phyloP scores from a whole-genome alignment of 208 protist species.

The Trypanosomatidae sp. region DNA sequence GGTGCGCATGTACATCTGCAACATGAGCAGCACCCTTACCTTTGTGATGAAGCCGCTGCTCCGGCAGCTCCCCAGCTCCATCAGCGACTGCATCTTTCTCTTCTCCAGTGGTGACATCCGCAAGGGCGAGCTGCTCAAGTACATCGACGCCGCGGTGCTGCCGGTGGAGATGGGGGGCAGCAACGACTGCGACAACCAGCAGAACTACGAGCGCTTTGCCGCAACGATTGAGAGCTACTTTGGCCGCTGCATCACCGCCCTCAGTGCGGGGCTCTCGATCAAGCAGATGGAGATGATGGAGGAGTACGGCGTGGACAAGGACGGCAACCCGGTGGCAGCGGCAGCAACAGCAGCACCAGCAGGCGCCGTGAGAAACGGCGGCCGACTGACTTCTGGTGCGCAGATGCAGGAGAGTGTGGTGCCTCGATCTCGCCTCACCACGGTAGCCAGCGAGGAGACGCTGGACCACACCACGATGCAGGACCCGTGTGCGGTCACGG shows the following conservation, averaged over 20 bases:
- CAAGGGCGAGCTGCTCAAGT: conserved; percentile 53
- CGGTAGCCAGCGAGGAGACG: conserved; percentile 17
- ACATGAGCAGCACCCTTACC: conserved; percentile 63
- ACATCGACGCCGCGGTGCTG: conserved; percentile 57
- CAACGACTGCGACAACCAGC: conserved; percentile 63
- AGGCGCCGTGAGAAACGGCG: too few species aligned
- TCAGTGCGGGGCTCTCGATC: conserved; percentile 38
- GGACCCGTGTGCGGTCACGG: conserved; percentile 12
- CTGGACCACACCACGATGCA: conserved; percentile 22
- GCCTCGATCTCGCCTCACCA: neutral
- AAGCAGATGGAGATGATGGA: conserved; percentile 76
- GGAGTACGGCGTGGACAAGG: conserved; percentile 44
- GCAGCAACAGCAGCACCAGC: too few species aligned
- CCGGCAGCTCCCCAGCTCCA: conserved; percentile 46
- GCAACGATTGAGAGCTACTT: conserved; percentile 60
- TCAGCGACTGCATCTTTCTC: conserved; percentile 72
- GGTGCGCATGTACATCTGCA: conserved; percentile 64
- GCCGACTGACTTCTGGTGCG: too few species aligned
- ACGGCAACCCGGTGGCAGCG: too few species aligned
- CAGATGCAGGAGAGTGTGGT: too few species aligned
- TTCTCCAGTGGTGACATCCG: conserved; percentile 50
- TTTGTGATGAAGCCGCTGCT: conserved; percentile 73
- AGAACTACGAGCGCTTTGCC: conserved; percentile 56
- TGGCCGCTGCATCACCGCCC: conserved; percentile 32
- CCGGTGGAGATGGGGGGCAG: conserved; percentile 64